Evolutionary conservation across 1,284 basidiomycete species (phyloP).

Genomic region (Fomitopsis palustris): DNA sequence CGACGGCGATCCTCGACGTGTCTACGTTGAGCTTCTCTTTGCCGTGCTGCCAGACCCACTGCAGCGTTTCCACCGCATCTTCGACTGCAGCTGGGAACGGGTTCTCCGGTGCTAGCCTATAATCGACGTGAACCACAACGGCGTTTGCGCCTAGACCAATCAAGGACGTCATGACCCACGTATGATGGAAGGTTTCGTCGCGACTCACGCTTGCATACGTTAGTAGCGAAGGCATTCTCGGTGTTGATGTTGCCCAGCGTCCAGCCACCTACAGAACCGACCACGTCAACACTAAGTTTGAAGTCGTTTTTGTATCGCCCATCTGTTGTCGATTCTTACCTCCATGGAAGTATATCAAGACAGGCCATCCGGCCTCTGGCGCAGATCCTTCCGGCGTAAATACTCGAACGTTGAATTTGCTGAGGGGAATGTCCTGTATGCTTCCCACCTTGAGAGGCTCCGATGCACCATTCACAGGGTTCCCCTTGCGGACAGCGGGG

Average conservation of each 20-base stretch:
- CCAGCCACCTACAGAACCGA: conserved; percentile 52
- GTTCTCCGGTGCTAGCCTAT: conserved; percentile 73
- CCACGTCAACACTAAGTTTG: background rate
- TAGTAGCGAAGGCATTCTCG: conserved; percentile 56
- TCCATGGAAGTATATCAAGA: conserved; percentile 60
- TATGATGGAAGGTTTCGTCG: background rate
- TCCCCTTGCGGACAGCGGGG: conserved; percentile 48
- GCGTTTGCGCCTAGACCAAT: conserved; percentile 41
- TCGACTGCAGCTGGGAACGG: conserved; percentile 73
- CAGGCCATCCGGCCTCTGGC: conserved; percentile 55
- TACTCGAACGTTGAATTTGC: conserved; percentile 45
- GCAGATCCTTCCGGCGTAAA: conserved; percentile 53
- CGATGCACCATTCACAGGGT: conserved; percentile 54
- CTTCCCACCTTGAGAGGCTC: conserved; percentile 51
- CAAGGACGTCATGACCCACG: background rate
- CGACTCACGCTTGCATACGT: conserved; percentile 51
- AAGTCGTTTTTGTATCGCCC: too few species aligned
- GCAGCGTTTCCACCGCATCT: conserved; percentile 64
- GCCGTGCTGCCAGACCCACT: conserved; percentile 56
- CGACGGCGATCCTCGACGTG: conserved; percentile 45
- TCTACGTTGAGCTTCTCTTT: conserved; percentile 38
- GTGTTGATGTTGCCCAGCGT: conserved; percentile 60
- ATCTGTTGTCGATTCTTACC: conserved; percentile 30
- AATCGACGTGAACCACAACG: conserved; percentile 65
- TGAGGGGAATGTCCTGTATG: conserved; percentile 45